These are phyloP conservation scores for Lagerstroemia speciosa DNA, from an alignment of 345 rosid genomes.

Conservation along the genomic window DNA sequence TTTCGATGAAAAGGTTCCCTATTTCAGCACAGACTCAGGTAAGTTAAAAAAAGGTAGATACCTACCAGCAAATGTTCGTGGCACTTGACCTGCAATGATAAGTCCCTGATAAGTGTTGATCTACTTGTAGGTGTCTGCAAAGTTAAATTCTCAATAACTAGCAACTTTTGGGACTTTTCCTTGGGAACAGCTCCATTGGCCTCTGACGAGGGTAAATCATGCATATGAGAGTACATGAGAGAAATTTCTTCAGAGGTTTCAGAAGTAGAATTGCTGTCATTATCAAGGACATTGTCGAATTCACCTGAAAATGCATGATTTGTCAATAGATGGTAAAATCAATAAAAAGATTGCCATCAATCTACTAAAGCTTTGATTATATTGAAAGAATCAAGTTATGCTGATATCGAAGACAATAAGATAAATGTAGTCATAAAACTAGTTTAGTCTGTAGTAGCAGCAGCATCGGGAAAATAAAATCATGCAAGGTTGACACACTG, in stretches of 20 bases:
- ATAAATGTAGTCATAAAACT: background rate
- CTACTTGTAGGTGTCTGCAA: constrained; percentile 68
- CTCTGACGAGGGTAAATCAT: constrained; percentile 26
- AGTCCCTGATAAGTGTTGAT: constrained; percentile 58
- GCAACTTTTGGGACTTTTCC: constrained; percentile 28
- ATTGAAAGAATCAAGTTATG: background rate
- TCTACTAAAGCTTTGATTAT: background rate
- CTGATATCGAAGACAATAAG: background rate
- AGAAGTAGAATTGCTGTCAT: constrained; percentile 31
- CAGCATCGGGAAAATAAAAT: background rate
- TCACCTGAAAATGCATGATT: constrained; percentile 47
- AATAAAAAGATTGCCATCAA: background rate
- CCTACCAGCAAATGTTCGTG: constrained; percentile 78
- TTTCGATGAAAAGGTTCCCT: background rate
- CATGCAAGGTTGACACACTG: background rate
- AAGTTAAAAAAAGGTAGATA: background rate
- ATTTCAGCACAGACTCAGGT: background rate
- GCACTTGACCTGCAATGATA: constrained; percentile 43
- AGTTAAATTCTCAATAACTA: constrained; percentile 59
- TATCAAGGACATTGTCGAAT: constrained; percentile 74
- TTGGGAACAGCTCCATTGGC: constrained; percentile 42
- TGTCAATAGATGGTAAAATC: background rate
- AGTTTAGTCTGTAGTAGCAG: background rate
- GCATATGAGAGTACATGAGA: constrained; percentile 33
- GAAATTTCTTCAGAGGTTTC: constrained; percentile 39